Percentiles rank a stretch among this genome's conserved stretches.
These are phyloP conservation scores for Zygnema cylindricum DNA, from an alignment of 139 green algal genomes.

Conservation along the genomic window DNA sequence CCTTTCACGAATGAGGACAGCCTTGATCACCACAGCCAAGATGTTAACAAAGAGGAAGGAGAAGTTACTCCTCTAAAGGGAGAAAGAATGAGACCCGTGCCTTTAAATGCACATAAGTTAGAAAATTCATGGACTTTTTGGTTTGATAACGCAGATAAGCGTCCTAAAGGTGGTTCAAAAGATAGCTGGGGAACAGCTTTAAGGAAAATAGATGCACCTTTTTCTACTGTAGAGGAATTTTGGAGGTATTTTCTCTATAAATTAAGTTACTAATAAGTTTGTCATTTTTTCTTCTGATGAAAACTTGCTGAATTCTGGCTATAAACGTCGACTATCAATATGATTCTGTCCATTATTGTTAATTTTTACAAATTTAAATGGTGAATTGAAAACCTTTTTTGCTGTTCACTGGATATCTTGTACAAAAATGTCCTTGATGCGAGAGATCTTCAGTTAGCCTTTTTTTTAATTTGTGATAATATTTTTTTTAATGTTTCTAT, in stretches of 20 bases:
- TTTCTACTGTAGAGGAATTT: constrained; percentile 97
- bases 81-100: too few relatives aligned
- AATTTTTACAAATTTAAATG: neutral
- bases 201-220: constrained; percentile 89
- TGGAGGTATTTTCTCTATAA: constrained; percentile 85
- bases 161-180: constrained; percentile 66
- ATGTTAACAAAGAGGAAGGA: too few relatives aligned
- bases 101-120: too few relatives aligned
- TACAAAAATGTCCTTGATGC: neutral
- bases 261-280: neutral
- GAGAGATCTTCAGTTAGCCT: too few relatives aligned
- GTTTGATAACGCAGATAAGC: constrained; percentile 93
- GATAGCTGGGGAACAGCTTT: constrained; percentile 81
- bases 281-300: neutral
- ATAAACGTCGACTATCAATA: neutral
- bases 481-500: too few relatives aligned
- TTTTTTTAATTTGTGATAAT: too few relatives aligned
- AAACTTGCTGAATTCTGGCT: neutral
- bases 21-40: too few relatives aligned
- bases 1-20: too few relatives aligned
- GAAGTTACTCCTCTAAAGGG: too few relatives aligned
- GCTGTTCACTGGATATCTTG: neutral
- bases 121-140: constrained; percentile 92
- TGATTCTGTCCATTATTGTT: neutral
- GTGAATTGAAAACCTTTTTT: constrained; percentile 5